These are phyloP conservation scores for Clarireedia paspali DNA, from an alignment of 2,329 filamentous ascomycete genomes.

Conservation along the genomic window DNA sequence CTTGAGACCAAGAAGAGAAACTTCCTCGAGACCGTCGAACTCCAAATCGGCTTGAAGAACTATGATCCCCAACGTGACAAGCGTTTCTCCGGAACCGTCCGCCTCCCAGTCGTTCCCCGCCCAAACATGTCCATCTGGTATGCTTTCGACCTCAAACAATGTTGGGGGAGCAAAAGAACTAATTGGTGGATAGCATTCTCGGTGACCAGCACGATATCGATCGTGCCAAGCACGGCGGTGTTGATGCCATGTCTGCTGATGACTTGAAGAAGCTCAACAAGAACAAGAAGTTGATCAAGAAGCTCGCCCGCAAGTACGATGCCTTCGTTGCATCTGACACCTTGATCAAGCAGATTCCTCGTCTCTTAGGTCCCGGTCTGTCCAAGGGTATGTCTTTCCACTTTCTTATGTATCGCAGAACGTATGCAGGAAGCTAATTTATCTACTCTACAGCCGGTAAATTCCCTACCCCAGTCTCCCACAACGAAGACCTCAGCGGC, in stretches of 20 bases:
- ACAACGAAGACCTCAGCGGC: slow-evolving; percentile 84
- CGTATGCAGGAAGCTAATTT: slow-evolving; percentile 23
- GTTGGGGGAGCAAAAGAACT: slow-evolving; percentile 17
- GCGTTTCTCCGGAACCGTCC: slow-evolving; percentile 99
- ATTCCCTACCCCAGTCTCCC: slow-evolving; percentile 98
- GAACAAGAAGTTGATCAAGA: slow-evolving; percentile 99
- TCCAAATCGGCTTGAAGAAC: slow-evolving; percentile 94
- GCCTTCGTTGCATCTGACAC: slow-evolving; percentile 96
- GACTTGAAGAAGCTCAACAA: slow-evolving; percentile 99
- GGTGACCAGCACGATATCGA: slow-evolving; percentile 98
- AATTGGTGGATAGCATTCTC: slow-evolving; percentile 54
- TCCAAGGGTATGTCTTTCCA: slow-evolving; percentile 66
- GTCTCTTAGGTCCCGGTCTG: slow-evolving; percentile 97
- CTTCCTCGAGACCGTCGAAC: slow-evolving; percentile 92
- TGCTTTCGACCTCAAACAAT: slow-evolving; percentile 25
- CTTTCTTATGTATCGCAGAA: not conserved
- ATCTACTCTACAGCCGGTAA: slow-evolving; percentile 68
- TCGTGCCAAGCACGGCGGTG: slow-evolving; percentile 97
- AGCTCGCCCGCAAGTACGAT: slow-evolving; percentile 99
- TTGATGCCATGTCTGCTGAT: slow-evolving; percentile 96
- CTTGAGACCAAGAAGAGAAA: slow-evolving; percentile 94
- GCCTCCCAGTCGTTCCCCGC: slow-evolving; percentile 83
- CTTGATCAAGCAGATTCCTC: slow-evolving; percentile 99
- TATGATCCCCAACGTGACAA: slow-evolving; percentile 99
- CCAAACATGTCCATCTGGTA: slow-evolving; percentile 84